Evolutionary conservation across 768 basidiomycete species (phyloP).

Genomic region (Daedaleopsis sinensis): DNA sequence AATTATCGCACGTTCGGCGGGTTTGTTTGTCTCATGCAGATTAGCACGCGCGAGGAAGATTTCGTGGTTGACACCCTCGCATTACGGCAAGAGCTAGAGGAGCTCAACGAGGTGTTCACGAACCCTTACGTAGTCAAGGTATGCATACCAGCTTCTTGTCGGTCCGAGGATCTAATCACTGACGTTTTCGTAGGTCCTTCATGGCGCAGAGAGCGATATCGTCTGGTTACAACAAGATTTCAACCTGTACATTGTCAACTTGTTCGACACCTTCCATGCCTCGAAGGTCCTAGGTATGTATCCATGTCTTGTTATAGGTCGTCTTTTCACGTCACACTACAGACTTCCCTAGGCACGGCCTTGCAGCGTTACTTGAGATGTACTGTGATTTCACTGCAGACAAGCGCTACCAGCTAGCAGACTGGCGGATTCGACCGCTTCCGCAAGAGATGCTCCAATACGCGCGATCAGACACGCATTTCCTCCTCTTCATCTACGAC

Average conservation of each 20-base stretch:
- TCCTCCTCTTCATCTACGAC: constrained; percentile 91
- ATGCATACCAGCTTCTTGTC: constrained; percentile 22
- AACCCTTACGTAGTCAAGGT: constrained; percentile 88
- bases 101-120: constrained; percentile 82
- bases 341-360: constrained; percentile 85
- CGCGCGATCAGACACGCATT: constrained; percentile 96
- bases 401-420: constrained; percentile 95
- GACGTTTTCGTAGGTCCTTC: constrained; percentile 66
- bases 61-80: constrained; percentile 85
- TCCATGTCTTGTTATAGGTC: background rate
- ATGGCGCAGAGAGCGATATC: constrained; percentile 93
- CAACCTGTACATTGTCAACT: constrained; percentile 87
- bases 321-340: background rate
- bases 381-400: constrained; percentile 91
- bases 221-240: constrained; percentile 97
- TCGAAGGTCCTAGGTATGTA: constrained; percentile 75
- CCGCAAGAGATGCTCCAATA: constrained; percentile 89
- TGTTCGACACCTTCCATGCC: constrained; percentile 98
- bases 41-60: constrained; percentile 82
- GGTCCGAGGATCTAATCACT: background rate
- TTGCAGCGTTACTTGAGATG: constrained; percentile 82
- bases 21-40: constrained; percentile 92
- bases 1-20: constrained; percentile 82
- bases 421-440: constrained; percentile 94
- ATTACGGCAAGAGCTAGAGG: constrained; percentile 72